Base-by-base conservation (phyloP, 352 stramenopile genomes). In the Saprolegnia parasitica region DNA sequence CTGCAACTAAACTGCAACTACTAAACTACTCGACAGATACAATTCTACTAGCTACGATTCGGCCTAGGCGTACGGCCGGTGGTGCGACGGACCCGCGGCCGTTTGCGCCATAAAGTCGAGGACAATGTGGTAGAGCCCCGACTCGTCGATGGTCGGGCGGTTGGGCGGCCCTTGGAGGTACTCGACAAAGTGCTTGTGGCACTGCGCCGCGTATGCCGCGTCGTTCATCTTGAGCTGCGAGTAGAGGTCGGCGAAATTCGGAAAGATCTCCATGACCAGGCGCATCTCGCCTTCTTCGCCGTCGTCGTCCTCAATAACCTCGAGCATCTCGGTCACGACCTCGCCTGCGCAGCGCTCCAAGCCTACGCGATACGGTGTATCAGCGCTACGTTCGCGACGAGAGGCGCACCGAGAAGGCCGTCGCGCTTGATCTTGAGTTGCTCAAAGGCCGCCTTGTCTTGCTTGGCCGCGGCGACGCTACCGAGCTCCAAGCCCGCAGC, bases 161-260 rank as follows among this genome's bases (percentile, higher is more conserved):
- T 96, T 96, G 72, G 90, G 90, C 18, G 89, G 89, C 0, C 89
- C 89, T 24, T 79, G 77, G 32, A 96, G 74, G 71, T 91, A 96
- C 16, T 83, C 77, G 56, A 87, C 81, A 68, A 89, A 96, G 74
- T 96, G 88, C 62, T 84, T 81, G 77, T 95, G 89, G 72, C 82
- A 94, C 55, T 96, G 87, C 61, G 82, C 81, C 29, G 89, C 87
- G 67, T 91, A 94, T 61, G 91, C 87, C 37, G 73, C 75, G 73
- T 96, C 88, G 57, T 76, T 87, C 45, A 73, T 77, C 47, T 81
- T 80, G 56, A 96, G 90, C 68, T 96, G 87, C 26, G 85, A 77
- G 73, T 90, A 96, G 74, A 93, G 87, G 71, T 93, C 78, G 37
- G 85, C 84, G 74, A 96, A 94, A 52, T 84, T 91, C n/a, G 89